Base-by-base conservation (phyloP, 805 yeast genomes). In the Wickerhamomyces sydowiorum region DNA sequence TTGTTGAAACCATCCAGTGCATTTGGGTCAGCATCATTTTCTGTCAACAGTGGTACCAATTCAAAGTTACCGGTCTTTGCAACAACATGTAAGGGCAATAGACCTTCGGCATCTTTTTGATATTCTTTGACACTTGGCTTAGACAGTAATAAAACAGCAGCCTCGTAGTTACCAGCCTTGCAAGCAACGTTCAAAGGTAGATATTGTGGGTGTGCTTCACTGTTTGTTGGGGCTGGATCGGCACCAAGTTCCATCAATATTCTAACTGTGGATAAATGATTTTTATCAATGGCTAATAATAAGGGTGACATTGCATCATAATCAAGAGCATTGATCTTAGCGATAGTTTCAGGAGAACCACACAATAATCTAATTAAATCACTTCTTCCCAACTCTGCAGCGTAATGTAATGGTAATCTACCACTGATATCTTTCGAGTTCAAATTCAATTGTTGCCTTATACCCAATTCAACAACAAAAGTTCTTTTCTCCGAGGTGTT, bases 111-210 rank as follows among this genome's bases (percentile, higher is more conserved):
- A 57, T 91, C 77, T 60, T 83, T 65, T 34, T 57, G 60, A 64
- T 78, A 49, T 60, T 64, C 54, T 50, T 67, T 47, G 45, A 70
- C 61, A 45, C 51, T 40, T 21, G 67, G 61, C 37, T 54, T 52
- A 9, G 54, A 36, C 5, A 57, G 35, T 14, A 57, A 38, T 42
- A 80, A 65, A 49, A 80, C 75, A 15, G 88, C 82, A 9, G 86
- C 82, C 38, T 78, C 76, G 47, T 72, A 75, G 53, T 86, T 80
- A 13, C 96, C 96, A 46, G 77, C 76, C 54, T 84, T 82, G 62
- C 98, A 93, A 2, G 98, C 96, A 56, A 85, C 78, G 55, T 86
- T 88, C 37, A 93, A 70, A 0, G 91, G 88, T 37, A 82, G 65
- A 56, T 88, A 86, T 45, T 78, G 83, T 31, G 83, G 79, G 45